A percentile compares a stretch with the other conserved stretches of the same genome.
Evolutionary conservation across 345 rosid species (phyloP).

Genomic region (Brassica incana): DNA sequence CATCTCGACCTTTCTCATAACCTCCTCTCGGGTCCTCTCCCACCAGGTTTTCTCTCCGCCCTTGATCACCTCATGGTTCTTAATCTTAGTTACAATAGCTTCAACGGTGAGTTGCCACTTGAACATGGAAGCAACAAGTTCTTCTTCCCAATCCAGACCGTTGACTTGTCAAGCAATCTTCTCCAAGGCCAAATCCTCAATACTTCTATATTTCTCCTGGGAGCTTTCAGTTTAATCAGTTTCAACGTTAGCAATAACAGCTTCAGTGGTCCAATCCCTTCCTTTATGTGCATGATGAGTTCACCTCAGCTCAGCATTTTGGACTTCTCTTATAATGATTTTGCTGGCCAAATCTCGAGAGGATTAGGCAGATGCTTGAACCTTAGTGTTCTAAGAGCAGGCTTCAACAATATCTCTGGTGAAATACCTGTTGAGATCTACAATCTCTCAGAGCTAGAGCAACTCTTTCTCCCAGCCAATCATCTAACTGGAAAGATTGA

Average conservation of each 20-base stretch:
- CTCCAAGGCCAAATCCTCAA: conserved; percentile 51
- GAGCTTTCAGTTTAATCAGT: conserved; percentile 47
- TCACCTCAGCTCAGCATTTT: conserved; percentile 41
- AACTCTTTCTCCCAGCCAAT: conserved; percentile 61
- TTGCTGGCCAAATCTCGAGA: conserved; percentile 48
- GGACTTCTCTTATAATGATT: conserved; percentile 66
- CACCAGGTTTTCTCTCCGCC: conserved; percentile 43
- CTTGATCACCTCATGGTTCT: conserved; percentile 50
- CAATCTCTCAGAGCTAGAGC: conserved; percentile 42
- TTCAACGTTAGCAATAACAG: conserved; percentile 74
- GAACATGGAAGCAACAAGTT: conserved; percentile 8
- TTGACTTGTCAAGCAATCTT: conserved; percentile 69
- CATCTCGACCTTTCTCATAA: conserved; percentile 67
- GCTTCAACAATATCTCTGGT: conserved; percentile 71
- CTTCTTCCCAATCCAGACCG: conserved; percentile 30
- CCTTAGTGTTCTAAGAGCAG: conserved; percentile 54
- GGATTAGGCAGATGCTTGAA: conserved; percentile 60
- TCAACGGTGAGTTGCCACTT: conserved; percentile 59
- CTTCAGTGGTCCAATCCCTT: conserved; percentile 61
- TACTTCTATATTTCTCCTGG: conserved; percentile 35
- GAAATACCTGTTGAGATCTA: conserved; percentile 58
- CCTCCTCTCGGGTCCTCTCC: conserved; percentile 52
- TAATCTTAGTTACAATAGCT: conserved; percentile 27
- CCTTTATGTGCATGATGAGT: conserved; percentile 50
- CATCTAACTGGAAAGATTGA: conserved; percentile 55